Percentiles rank a stretch among this genome's conserved stretches.
Conservation (phyloP, 2,329 filamentous ascomycete species). For the Colletotrichum cordylinicola region DNA sequence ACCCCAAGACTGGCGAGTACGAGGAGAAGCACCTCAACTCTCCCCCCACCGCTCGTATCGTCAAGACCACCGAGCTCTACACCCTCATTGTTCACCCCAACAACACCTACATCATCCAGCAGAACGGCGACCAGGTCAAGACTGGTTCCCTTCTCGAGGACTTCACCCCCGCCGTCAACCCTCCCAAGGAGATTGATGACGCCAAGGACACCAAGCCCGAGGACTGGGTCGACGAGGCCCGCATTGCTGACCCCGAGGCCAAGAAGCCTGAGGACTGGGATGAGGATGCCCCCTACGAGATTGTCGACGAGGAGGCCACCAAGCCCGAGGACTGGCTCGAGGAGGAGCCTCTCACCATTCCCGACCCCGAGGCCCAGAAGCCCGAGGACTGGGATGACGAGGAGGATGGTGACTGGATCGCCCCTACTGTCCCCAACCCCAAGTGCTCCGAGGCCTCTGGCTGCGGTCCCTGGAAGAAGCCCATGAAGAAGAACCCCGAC, state of each 20-base stretch:
- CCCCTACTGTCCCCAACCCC: constrained; percentile 90
- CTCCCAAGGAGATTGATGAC: constrained; percentile 92
- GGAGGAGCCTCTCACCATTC: constrained; percentile 79
- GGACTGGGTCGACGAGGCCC: constrained; percentile 93
- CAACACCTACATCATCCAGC: constrained; percentile 91
- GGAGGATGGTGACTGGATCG: constrained; percentile 97
- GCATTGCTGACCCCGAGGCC: constrained; percentile 90
- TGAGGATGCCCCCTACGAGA: constrained; percentile 96
- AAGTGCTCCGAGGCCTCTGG: constrained; percentile 94
- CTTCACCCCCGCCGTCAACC: constrained; percentile 94
- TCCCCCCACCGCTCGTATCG: constrained; percentile 84
- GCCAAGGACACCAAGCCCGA: constrained; percentile 91
- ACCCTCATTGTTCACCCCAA: constrained; percentile 96
- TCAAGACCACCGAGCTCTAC: constrained; percentile 94
- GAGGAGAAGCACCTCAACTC: constrained; percentile 98
- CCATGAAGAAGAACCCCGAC: constrained; percentile 90
- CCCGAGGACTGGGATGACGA: constrained; percentile 99
- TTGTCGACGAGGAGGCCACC: constrained; percentile 89
- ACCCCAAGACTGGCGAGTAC: constrained; percentile 99
- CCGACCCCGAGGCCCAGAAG: constrained; percentile 95
- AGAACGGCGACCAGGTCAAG: constrained; percentile 89
- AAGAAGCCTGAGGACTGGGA: constrained; percentile 99
- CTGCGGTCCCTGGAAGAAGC: constrained; percentile 91
- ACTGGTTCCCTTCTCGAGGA: constrained; percentile 92
- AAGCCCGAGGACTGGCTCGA: constrained; percentile 97